Percentiles rank a stretch among this genome's conserved stretches.
Conservation (phyloP, 2,329 filamentous ascomycete genomes). For the Colletotrichum melonis region DNA sequence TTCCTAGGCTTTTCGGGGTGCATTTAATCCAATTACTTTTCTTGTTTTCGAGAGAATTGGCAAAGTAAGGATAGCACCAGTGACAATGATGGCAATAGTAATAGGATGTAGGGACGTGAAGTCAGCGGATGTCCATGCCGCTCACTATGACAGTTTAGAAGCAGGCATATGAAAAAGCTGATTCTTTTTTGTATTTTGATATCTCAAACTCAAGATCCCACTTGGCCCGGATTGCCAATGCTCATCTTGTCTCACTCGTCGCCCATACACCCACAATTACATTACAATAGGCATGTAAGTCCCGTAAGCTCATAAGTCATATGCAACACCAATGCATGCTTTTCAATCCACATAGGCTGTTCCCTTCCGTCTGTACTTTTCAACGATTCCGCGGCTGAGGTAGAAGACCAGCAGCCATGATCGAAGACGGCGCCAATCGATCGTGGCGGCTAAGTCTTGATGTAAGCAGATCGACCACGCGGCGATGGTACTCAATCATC, state of each 20-base stretch:
- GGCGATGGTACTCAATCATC: slow-evolving; percentile 27
- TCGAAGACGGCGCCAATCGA: slow-evolving; percentile 1
- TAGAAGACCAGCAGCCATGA: slow-evolving; percentile 20
- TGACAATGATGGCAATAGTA: too few relatives aligned
- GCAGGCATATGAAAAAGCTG: too few relatives aligned
- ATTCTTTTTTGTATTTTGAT: too few relatives aligned
- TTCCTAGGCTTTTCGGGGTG: too few relatives aligned
- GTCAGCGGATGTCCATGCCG: too few relatives aligned
- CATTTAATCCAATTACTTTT: too few relatives aligned
- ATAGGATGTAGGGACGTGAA: too few relatives aligned
- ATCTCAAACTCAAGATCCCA: too few relatives aligned
- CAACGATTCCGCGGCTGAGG: slow-evolving; percentile 1
- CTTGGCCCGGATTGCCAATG: neutral
- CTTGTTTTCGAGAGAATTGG: too few relatives aligned
- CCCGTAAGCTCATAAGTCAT: neutral
- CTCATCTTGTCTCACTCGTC: neutral
- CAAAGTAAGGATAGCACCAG: too few relatives aligned
- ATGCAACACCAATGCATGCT: neutral
- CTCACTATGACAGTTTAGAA: too few relatives aligned
- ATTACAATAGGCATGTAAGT: neutral
- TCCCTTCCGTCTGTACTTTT: neutral
- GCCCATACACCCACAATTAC: neutral
- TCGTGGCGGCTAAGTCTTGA: slow-evolving; percentile 16
- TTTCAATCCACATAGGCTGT: neutral
- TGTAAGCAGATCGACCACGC: slow-evolving; percentile 20